A percentile compares a stretch with the other conserved stretches of the same genome.
Conservation (phyloP, 2,329 filamentous ascomycete genomes). For the Cladosporium sp. region DNA sequence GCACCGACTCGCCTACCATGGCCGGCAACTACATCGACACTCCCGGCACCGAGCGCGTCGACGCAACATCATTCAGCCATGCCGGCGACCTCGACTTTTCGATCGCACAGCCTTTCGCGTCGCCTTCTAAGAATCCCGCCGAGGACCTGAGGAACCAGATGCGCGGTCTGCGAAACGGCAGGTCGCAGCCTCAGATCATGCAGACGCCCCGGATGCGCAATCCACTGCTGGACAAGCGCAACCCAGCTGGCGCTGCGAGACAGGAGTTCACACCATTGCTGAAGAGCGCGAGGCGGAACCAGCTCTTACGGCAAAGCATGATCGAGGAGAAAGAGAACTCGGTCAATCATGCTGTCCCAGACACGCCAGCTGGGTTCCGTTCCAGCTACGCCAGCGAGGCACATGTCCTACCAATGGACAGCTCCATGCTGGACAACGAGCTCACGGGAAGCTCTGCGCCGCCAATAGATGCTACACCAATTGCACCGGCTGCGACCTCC, state of each 20-base stretch:
- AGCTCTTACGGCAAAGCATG: constrained; percentile 40
- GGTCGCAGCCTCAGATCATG: constrained; percentile 35
- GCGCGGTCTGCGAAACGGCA: constrained; percentile 57
- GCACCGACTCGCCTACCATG: constrained; percentile 30
- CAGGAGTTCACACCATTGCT: constrained; percentile 93
- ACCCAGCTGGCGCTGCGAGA: constrained; percentile 41
- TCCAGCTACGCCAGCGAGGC: constrained; percentile 56
- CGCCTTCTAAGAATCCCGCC: constrained; percentile 66
- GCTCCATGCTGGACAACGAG: constrained; percentile 61
- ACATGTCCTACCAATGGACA: constrained; percentile 72
- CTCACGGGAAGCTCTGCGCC: constrained; percentile 61
- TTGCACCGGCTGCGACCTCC: constrained; percentile 72
- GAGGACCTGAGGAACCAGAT: constrained; percentile 70
- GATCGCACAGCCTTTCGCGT: constrained; percentile 81
- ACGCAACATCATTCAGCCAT: constrained; percentile 71
- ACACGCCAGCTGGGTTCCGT: constrained; percentile 66
- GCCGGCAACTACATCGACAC: constrained; percentile 64
- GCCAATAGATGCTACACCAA: constrained; percentile 61
- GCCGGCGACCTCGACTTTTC: constrained; percentile 76
- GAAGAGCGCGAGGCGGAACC: constrained; percentile 73
- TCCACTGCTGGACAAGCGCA: constrained; percentile 67
- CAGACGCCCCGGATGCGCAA: constrained; percentile 69
- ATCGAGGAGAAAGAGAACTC: constrained; percentile 36
- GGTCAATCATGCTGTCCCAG: constrained; percentile 41
- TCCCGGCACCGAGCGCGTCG: constrained; percentile 77